Evolutionary conservation across 192 early-diverging fungal genomes (phyloP).

Genomic region (Linnemannia exigua): DNA sequence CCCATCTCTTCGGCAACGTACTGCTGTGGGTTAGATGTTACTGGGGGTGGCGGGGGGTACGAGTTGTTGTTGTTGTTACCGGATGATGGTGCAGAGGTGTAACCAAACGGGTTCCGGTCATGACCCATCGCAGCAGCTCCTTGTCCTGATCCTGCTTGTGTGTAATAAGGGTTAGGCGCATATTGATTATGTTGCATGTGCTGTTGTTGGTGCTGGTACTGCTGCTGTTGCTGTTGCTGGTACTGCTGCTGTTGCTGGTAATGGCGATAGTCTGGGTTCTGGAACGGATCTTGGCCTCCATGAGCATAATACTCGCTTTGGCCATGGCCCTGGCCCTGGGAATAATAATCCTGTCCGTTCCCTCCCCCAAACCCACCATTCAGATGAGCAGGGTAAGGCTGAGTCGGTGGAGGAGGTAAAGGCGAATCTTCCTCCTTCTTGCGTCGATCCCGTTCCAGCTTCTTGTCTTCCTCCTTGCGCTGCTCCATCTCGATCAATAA

Average conservation of each 20-base stretch:
- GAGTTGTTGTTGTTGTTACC: neutral
- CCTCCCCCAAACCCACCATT: neutral
- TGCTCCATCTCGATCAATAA: slow-evolving; percentile 33
- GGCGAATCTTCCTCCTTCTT: slow-evolving; percentile 3
- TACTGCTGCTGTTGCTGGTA: neutral
- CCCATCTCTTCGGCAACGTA: slow-evolving; percentile 48
- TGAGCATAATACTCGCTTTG: slow-evolving; percentile 1
- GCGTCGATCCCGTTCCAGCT: slow-evolving; percentile 22
- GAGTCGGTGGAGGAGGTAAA: neutral
- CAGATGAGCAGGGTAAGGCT: slow-evolving; percentile 1
- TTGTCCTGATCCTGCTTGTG: neutral
- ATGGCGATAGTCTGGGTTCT: slow-evolving; percentile 19
- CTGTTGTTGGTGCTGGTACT: neutral
- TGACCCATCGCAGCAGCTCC: neutral
- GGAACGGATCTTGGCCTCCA: slow-evolving; percentile 29
- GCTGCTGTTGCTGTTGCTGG: too few species aligned
- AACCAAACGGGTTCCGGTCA: slow-evolving; percentile 22
- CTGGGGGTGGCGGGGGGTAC: neutral
- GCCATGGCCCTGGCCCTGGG: neutral
- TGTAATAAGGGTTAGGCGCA: neutral
- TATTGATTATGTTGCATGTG: neutral
- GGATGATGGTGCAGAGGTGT: neutral
- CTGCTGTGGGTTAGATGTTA: neutral
- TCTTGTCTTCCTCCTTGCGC: slow-evolving; percentile 19
- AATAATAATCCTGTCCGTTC: neutral